Conservation (phyloP, 257 asterid genomes). For the Euphrasia confusa region DNA sequence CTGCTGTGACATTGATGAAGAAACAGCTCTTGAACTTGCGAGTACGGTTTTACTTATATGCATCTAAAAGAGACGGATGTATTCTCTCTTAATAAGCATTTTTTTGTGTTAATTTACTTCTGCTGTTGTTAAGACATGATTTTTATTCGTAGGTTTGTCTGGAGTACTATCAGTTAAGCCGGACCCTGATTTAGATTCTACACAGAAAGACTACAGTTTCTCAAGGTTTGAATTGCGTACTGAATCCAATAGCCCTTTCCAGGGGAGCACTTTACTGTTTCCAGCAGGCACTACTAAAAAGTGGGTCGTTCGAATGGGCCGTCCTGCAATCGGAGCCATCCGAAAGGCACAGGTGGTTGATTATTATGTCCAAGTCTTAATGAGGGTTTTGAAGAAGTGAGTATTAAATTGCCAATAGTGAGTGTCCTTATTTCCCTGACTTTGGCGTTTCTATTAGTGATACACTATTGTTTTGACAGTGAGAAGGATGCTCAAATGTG, state of each 20-base stretch:
- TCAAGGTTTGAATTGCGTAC: constrained; percentile 30
- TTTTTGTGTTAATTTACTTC: neutral
- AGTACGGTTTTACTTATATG: constrained; percentile 32
- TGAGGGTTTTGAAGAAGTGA: constrained; percentile 77
- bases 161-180: constrained; percentile 63
- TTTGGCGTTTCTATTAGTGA: constrained; percentile 18
- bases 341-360: constrained; percentile 69
- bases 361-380: constrained; percentile 65
- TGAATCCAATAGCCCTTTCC: constrained; percentile 24
- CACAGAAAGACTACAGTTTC: constrained; percentile 46
- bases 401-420: constrained; percentile 25
- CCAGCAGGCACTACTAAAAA: constrained; percentile 53
- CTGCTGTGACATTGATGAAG: constrained; percentile 79
- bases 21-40: constrained; percentile 51
- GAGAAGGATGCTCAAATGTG: constrained; percentile 94
- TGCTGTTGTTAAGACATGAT: neutral
- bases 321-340: constrained; percentile 60
- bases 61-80: neutral
- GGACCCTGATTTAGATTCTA: constrained; percentile 55
- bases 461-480: constrained; percentile 37
- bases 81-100: neutral
- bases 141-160: constrained; percentile 46
- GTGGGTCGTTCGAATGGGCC: constrained; percentile 71
- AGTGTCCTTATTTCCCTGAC: neutral
- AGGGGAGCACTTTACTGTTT: constrained; percentile 42